phyloP scores from a whole-genome alignment of 2,329 filamentous ascomycete genomes.

The Parastagonospora nodorum region DNA sequence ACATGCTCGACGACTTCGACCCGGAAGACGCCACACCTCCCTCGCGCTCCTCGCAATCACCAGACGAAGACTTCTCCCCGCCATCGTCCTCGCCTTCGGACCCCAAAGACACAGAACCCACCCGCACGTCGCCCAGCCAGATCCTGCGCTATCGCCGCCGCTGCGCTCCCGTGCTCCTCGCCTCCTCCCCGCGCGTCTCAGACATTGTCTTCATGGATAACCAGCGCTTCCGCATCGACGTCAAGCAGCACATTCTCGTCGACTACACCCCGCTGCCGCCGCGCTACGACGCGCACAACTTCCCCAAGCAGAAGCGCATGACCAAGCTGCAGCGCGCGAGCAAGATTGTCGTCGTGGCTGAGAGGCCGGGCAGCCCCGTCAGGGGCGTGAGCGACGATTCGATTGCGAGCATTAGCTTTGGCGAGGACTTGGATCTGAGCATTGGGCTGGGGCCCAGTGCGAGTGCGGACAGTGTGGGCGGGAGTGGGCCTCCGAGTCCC shows the following conservation, averaged over 20 bases:
- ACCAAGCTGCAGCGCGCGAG: constrained; percentile 9
- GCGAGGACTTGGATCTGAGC: constrained; percentile 33
- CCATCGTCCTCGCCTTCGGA: constrained; percentile 12
- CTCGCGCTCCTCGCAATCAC: constrained; percentile 22
- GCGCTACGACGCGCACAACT: constrained; percentile 50
- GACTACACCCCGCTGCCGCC: constrained; percentile 52
- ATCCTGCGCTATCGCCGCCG: constrained; percentile 53
- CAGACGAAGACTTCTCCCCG: constrained; percentile 27
- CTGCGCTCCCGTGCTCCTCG: constrained; percentile 53
- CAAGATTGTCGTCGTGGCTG: constrained; percentile 4
- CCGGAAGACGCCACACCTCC: constrained; percentile 41
- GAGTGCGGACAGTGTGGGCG: constrained; percentile 8
- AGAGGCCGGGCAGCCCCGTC: constrained; percentile 32
- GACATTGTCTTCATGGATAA: constrained; percentile 52
- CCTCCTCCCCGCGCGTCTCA: constrained; percentile 51
- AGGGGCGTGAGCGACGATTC: constrained; percentile 39
- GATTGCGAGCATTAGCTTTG: constrained; percentile 39
- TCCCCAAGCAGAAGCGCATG: constrained; percentile 30
- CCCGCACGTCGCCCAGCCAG: constrained; percentile 42
- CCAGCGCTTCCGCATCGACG: constrained; percentile 52
- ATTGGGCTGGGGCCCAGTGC: not conserved
- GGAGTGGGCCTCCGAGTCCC: constrained; percentile 4
- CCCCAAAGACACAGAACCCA: not conserved
- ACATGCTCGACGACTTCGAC: constrained; percentile 43
- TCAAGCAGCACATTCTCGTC: constrained; percentile 49